A percentile compares a stretch with the other conserved stretches of the same genome.
phyloP scores from a whole-genome alignment of 2,329 filamentous ascomycete genomes.

The Botryotinia narcissicola region DNA sequence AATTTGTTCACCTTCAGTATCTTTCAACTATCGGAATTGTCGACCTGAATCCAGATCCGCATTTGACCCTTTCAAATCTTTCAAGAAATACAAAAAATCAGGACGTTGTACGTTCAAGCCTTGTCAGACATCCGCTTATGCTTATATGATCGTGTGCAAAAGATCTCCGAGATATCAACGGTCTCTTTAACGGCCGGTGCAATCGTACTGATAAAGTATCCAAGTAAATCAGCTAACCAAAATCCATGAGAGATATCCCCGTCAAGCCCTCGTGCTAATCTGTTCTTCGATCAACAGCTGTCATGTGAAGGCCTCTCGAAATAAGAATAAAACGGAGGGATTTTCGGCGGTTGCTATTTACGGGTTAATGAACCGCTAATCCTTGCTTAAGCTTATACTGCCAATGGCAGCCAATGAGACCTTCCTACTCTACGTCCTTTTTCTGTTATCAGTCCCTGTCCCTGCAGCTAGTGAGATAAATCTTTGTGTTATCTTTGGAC shows the following conservation, averaged over 20 bases:
- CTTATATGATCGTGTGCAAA: neutral
- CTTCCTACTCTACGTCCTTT: neutral
- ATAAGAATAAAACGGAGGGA: neutral
- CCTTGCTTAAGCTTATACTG: neutral
- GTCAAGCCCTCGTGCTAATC: neutral
- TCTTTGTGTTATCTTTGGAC: neutral
- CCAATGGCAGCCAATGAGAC: neutral
- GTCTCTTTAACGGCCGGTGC: neutral
- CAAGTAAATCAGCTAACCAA: neutral
- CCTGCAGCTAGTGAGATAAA: neutral
- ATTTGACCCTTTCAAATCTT: neutral
- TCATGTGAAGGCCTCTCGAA: neutral
- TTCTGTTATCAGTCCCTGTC: neutral
- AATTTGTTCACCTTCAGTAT: neutral
- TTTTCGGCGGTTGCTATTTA: neutral
- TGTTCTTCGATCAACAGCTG: neutral
- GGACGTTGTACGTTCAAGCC: neutral
- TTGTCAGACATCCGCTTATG: neutral
- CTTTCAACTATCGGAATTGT: neutral
- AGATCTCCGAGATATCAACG: neutral
- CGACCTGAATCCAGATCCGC: neutral
- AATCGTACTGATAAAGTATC: neutral
- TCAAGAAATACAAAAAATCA: neutral
- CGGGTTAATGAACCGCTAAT: neutral
- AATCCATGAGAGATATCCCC: neutral